Evolutionary conservation across 345 rosid species (phyloP).

Genomic region (Brassica nigra): DNA sequence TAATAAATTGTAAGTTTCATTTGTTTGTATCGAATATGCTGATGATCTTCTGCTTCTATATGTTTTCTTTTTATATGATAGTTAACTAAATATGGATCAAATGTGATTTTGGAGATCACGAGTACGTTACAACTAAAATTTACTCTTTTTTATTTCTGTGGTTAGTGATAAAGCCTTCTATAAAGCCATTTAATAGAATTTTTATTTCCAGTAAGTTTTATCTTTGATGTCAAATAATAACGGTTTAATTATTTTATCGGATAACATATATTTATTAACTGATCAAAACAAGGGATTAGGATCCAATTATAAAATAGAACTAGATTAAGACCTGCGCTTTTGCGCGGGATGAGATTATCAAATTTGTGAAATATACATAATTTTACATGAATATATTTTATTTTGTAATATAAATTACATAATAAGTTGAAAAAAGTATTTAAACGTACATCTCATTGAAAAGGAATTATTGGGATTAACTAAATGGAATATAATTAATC

Average conservation of each 20-base stretch:
- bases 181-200: neutral
- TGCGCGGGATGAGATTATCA: too few species aligned
- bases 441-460: too few species aligned
- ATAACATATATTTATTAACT: too few species aligned
- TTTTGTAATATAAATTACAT: too few species aligned
- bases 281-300: too few species aligned
- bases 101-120: conserved; percentile 26
- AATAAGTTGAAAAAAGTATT: too few species aligned
- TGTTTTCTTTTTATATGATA: neutral
- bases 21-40: neutral
- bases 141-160: neutral
- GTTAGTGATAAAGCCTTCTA: conserved; percentile 14
- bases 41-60: neutral
- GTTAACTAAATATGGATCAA: conserved; percentile 19
- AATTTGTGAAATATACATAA: too few species aligned
- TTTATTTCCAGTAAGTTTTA: conserved; percentile 17
- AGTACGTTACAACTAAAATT: conserved; percentile 13
- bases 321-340: too few species aligned
- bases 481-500: too few species aligned
- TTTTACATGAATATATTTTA: too few species aligned
- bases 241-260: neutral
- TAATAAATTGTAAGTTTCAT: neutral
- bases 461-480: too few species aligned
- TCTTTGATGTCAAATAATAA: neutral
- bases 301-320: too few species aligned